Base-by-base conservation (phyloP, 176 grass and related monocot genomes). In the Zoysia pacifica region DNA sequence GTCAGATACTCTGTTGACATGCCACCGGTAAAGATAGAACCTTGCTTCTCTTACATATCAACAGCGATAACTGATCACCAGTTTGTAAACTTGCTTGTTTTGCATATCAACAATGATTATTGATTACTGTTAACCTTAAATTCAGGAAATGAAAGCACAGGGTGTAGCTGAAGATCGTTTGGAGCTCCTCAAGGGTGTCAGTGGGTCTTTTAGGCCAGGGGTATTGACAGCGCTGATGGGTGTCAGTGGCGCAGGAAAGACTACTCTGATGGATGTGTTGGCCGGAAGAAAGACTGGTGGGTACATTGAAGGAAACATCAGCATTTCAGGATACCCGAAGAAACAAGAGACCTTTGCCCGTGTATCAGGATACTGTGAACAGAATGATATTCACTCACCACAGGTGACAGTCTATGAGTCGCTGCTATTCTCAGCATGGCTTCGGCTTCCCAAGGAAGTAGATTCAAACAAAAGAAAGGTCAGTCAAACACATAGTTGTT, bases 311-410 rank as follows among this genome's bases (percentile, higher is more conserved):
- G 67, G 67, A 69, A 69, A 28, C 9, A 69, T 69, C 9, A 48
- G n/a, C 4, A 69, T 69, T 69, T 45, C 67, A 28, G 67, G 67
- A 69, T 69, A 12, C 28, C 44, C 9, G 10, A 69, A 69, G 44
- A 69, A 69, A 69, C 67, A 69, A 48, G 44, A 69, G 18, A 69
- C 67, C 18, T 69, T 69, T 69, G 67, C 67, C 2, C 67, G 67
- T 69, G 67, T 69, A 69, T 69, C 67, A 28, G 67, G 67, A 69
- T 69, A 69, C 9, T 69, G 67, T 69, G 67, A 69, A 69, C 67
- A 69, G 44, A 69, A 69, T 19, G 67, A 69, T 69, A 69, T 69
- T 1, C 67, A 69, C 44, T 69, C 67, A 11, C 67, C 67, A 5
- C 67, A 69, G 18, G 67, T 69, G 16, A 69, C 67, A 28, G 44